Conservation (phyloP, 371 early-diverging fungal genomes). For the Rhizopus arrhizus region DNA sequence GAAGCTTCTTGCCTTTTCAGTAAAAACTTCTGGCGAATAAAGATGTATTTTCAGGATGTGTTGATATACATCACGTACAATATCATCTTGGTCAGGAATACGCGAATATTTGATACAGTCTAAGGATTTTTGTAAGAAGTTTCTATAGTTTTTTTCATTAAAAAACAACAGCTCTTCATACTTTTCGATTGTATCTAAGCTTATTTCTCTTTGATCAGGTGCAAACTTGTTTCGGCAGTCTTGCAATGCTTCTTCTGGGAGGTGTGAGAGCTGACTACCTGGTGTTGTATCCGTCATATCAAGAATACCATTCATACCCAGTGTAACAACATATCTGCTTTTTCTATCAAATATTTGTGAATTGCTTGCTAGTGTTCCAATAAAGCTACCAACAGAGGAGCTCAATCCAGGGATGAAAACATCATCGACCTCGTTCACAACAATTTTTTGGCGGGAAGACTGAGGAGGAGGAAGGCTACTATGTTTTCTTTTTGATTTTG, state of each 20-base stretch:
- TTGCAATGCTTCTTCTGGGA: constrained; percentile 10
- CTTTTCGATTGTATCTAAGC: not conserved
- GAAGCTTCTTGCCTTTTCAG: constrained; percentile 3
- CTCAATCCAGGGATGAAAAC: constrained; percentile 9
- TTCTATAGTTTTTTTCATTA: constrained; percentile 5
- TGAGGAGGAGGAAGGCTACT: constrained; percentile 8
- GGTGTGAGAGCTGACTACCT: constrained; percentile 11
- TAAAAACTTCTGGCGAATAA: constrained; percentile 9
- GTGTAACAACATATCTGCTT: constrained; percentile 11
- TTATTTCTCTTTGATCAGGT: constrained; percentile 1
- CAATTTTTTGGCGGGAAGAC: constrained; percentile 13
- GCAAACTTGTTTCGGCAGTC: constrained; percentile 12
- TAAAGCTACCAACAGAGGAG: constrained; percentile 4
- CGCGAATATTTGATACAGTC: constrained; percentile 5
- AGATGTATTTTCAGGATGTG: constrained; percentile 11
- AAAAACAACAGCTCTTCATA: constrained; percentile 10
- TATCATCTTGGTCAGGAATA: constrained; percentile 6
- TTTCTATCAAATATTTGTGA: constrained; percentile 15
- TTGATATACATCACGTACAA: constrained; percentile 11
- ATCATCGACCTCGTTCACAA: constrained; percentile 16
- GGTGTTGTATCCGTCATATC: constrained; percentile 4
- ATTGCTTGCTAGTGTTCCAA: constrained; percentile 11
- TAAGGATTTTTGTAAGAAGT: constrained; percentile 1
- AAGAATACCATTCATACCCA: constrained; percentile 18
- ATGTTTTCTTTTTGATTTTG: constrained; percentile 14